Evolutionary conservation across 768 basidiomycete species (phyloP), one percentile per base, ranked within the genome.

Genomic region (Strobilomyces confusus): DNA sequence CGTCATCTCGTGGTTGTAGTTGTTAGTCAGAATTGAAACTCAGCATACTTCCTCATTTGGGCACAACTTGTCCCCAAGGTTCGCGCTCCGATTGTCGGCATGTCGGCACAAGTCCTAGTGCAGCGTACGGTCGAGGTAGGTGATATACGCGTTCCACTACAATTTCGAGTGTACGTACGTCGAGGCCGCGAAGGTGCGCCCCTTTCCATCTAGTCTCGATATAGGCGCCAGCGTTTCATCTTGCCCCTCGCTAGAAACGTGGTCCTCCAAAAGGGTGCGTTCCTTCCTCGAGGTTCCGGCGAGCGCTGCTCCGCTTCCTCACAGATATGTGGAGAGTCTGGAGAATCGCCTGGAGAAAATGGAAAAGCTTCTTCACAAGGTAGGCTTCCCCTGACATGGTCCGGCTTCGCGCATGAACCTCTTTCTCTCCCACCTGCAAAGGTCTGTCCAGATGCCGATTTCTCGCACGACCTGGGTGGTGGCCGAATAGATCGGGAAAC

Each of bases 381-480:
- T 82, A 26, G 2, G 58, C 29, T 34, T 42, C 29, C 29, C 13
- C 25, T 1, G 33, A 37, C 32, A 29, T 12, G 5, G 33, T 47
- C 8, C 33, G 29, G 32, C n/a, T 25, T 53, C 20, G 26, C 58
- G 23, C 12, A 44, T 55, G 1, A 33, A 52, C 45, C 5, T 36
- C 36, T 17, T 40, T 32, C 30, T 9, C 20, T 29, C 9, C 29
- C 29, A 29, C 9, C 1, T 26, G 8, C 8, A 29, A 29, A 87
- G 86, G 72, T 89, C 42, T 83, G 80, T 59, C 85, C 86, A 13
- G 82, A 86, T 46, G 79, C 80, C 42, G 79, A 83, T 49, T 75
- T 85, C 30, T 74, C 82, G 20, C 77, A 76, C 52, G 82, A 87
- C 58, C 69, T 87, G 11, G 81, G 80, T 15, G 72, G 73, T 23